phyloP scores from a whole-genome alignment of 768 basidiomycete species.

The Russula vinacea region DNA sequence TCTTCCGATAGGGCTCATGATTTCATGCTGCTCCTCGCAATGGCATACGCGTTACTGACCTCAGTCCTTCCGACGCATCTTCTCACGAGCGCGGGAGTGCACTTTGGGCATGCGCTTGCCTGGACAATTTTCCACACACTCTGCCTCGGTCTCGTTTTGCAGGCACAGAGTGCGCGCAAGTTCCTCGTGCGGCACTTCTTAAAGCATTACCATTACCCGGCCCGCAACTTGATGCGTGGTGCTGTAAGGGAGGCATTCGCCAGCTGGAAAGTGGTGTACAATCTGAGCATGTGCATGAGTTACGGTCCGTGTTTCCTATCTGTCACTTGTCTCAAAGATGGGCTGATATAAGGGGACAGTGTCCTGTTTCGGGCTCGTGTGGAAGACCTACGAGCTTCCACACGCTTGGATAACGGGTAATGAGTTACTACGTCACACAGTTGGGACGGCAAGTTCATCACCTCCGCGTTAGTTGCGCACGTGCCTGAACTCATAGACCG shows the following conservation, averaged over 20 bases:
- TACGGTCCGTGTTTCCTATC: slow-evolving; percentile 56
- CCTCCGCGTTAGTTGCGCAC: neutral
- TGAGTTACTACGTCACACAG: slow-evolving; percentile 80
- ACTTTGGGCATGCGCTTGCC: slow-evolving; percentile 76
- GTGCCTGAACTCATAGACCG: slow-evolving; percentile 10
- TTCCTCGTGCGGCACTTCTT: slow-evolving; percentile 92
- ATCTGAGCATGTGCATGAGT: slow-evolving; percentile 91
- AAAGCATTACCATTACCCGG: slow-evolving; percentile 89
- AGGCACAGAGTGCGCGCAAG: slow-evolving; percentile 80
- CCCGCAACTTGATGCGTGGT: slow-evolving; percentile 61
- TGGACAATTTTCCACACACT: slow-evolving; percentile 91
- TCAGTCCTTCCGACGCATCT: slow-evolving; percentile 57
- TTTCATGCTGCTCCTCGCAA: slow-evolving; percentile 70
- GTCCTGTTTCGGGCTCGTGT: slow-evolving; percentile 80
- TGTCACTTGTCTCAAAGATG: neutral
- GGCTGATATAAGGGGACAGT: slow-evolving; percentile 43
- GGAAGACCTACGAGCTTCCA: slow-evolving; percentile 86
- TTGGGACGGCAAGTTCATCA: slow-evolving; percentile 67
- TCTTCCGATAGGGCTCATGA: slow-evolving; percentile 67
- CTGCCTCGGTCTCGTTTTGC: slow-evolving; percentile 79
- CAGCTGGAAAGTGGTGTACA: slow-evolving; percentile 94
- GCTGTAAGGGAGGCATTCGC: slow-evolving; percentile 91
- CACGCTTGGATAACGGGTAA: slow-evolving; percentile 84
- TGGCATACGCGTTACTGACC: slow-evolving; percentile 61
- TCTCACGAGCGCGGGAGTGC: slow-evolving; percentile 52